Conservation (phyloP, 2,329 filamentous ascomycete species). For the Epichloe coenophiala region DNA sequence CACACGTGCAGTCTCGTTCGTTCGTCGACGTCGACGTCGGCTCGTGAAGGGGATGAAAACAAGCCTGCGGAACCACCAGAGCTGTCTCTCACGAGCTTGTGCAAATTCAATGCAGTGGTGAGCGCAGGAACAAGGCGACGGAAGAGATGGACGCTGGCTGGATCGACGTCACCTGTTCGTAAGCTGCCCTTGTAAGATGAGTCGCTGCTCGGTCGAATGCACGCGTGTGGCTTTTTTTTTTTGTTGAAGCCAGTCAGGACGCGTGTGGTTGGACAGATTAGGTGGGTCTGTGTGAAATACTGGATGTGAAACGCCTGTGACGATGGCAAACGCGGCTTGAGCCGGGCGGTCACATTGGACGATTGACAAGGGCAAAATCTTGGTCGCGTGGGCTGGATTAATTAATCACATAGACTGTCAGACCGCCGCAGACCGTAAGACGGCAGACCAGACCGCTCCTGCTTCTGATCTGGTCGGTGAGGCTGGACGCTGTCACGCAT, state of each 20-base stretch:
- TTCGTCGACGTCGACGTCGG: neutral
- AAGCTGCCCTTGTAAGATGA: neutral
- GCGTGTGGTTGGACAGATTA: constrained; percentile 4
- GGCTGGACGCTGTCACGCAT: too few relatives aligned
- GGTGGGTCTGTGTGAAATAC: neutral
- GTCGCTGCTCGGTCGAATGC: constrained; percentile 1
- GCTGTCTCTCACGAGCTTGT: neutral
- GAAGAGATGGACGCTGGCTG: neutral
- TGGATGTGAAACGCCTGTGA: too few relatives aligned
- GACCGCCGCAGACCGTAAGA: too few relatives aligned
- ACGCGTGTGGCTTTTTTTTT: constrained; percentile 2
- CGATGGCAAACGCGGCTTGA: neutral
- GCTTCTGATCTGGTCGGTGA: too few relatives aligned
- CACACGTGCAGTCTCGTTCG: neutral
- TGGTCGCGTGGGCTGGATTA: neutral
- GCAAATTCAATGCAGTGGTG: neutral
- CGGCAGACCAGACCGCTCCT: too few relatives aligned
- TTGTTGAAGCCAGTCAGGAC: constrained; percentile 2
- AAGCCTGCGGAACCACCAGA: neutral
- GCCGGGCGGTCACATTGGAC: neutral
- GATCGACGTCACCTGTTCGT: constrained; percentile 5
- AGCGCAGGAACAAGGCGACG: neutral
- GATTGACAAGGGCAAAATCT: neutral
- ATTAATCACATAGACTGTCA: too few relatives aligned
- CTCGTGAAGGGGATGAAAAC: too few relatives aligned